A percentile compares a stretch with the other conserved stretches of the same genome.
These are phyloP conservation scores for Daldinia childiae DNA, from an alignment of 495 filamentous ascomycete species.

Conservation along the genomic window DNA sequence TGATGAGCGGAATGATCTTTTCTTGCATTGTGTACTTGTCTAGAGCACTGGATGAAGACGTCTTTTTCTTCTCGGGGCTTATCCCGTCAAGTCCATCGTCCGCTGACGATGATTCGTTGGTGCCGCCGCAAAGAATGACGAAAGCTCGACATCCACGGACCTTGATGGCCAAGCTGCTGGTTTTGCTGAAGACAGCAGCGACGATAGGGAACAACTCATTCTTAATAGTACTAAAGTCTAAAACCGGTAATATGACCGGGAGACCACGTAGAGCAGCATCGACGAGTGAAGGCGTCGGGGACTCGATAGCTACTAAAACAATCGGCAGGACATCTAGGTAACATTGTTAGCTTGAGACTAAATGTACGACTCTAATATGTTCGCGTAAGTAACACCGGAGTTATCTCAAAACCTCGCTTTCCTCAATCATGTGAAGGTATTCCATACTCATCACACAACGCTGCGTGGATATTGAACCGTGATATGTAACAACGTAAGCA, in stretches of 20 bases:
- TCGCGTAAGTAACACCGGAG: neutral
- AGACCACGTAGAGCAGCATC: conserved; percentile 83
- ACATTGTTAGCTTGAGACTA: conserved; percentile 29
- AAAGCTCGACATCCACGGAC: conserved; percentile 91
- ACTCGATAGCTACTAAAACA: conserved; percentile 81
- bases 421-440: neutral
- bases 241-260: conserved; percentile 75
- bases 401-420: neutral
- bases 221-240: conserved; percentile 96
- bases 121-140: conserved; percentile 84
- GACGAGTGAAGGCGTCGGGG: conserved; percentile 84
- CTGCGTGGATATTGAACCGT: neutral
- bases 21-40: conserved; percentile 99
- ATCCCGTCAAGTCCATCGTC: conserved; percentile 80
- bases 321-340: conserved; percentile 82
- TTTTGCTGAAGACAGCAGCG: conserved; percentile 87
- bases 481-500: neutral
- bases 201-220: conserved; percentile 94
- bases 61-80: conserved; percentile 60
- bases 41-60: conserved; percentile 74
- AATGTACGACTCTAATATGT: neutral
- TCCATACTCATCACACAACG: neutral
- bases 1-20: conserved; percentile 89
- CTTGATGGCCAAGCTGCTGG: conserved; percentile 92
- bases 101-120: conserved; percentile 54